phyloP scores from a whole-genome alignment of 805 yeast genomes.

The Metschnikowia proteae region DNA sequence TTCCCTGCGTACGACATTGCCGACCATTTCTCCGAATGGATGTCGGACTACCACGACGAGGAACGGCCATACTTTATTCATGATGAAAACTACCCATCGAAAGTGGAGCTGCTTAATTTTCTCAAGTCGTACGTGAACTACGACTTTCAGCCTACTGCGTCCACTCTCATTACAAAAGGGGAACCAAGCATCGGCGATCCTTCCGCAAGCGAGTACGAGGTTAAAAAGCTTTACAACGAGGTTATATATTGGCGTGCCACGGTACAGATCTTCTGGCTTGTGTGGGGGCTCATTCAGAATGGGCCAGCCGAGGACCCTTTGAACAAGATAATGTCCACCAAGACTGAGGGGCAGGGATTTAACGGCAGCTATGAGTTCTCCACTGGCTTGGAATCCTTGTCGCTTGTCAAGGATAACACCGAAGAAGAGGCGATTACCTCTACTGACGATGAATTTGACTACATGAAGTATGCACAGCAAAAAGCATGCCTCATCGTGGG shows the following conservation, averaged over 20 bases:
- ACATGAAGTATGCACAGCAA: slow-evolving; percentile 68
- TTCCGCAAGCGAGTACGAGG: slow-evolving; percentile 29
- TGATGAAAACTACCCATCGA: slow-evolving; percentile 58
- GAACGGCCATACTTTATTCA: slow-evolving; percentile 49
- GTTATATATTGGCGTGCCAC: slow-evolving; percentile 76
- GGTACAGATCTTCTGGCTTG: slow-evolving; percentile 74
- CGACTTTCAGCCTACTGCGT: slow-evolving; percentile 37
- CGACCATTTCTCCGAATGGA: slow-evolving; percentile 96
- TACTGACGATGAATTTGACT: slow-evolving; percentile 68
- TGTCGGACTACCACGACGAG: slow-evolving; percentile 82
- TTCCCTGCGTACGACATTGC: slow-evolving; percentile 86
- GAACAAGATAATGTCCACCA: slow-evolving; percentile 15
- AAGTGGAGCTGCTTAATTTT: slow-evolving; percentile 65
- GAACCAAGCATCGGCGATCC: slow-evolving; percentile 19
- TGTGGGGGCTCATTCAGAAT: slow-evolving; percentile 90
- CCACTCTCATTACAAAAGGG: slow-evolving; percentile 25
- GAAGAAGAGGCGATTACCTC: slow-evolving; percentile 36
- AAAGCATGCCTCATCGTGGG: slow-evolving; percentile 72
- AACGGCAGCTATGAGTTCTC: slow-evolving; percentile 38
- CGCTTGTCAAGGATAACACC: slow-evolving; percentile 22
- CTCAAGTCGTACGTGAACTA: slow-evolving; percentile 75
- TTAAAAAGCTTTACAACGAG: slow-evolving; percentile 58
- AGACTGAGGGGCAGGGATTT: slow-evolving; percentile 34
- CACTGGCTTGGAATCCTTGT: slow-evolving; percentile 48
- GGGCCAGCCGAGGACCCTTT: slow-evolving; percentile 33